A percentile compares a stretch with the other conserved stretches of the same genome.
phyloP scores from a whole-genome alignment of 345 rosid species.

The Geranium rotundifolium region DNA sequence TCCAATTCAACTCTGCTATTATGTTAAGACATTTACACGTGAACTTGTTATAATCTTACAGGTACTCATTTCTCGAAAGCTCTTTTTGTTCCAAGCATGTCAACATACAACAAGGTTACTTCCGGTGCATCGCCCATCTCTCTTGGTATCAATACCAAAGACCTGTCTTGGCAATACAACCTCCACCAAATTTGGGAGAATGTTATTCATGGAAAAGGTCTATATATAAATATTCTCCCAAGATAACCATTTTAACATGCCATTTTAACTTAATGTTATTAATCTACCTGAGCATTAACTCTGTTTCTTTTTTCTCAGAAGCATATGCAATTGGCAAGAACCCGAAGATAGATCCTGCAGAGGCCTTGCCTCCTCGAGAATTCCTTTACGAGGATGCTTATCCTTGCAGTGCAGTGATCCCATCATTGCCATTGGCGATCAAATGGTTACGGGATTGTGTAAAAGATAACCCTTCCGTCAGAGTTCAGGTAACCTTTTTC shows the following conservation, averaged over 20 bases:
- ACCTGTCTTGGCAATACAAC: conserved; percentile 67
- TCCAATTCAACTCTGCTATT: too few relatives aligned
- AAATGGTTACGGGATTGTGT: conserved; percentile 66
- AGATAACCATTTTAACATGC: too few relatives aligned
- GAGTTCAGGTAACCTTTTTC: conserved; percentile 40
- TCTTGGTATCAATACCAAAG: conserved; percentile 27
- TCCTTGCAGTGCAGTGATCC: conserved; percentile 51
- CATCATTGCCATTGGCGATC: conserved; percentile 66
- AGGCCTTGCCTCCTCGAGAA: conserved; percentile 38
- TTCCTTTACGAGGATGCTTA: conserved; percentile 48
- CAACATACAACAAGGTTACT: conserved; percentile 65
- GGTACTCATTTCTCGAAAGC: conserved; percentile 72
- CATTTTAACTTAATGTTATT: too few relatives aligned
- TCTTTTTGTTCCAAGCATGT: conserved; percentile 72
- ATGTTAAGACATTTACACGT: too few relatives aligned
- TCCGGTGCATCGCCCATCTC: conserved; percentile 41
- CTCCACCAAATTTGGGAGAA: conserved; percentile 72
- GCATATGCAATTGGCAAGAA: conserved; percentile 37
- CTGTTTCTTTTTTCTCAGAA: conserved; percentile 7
- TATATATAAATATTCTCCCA: not conserved
- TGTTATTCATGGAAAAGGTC: conserved; percentile 53
- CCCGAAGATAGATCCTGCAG: conserved; percentile 14
- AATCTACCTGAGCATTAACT: not conserved
- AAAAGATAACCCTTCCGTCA: conserved; percentile 46
- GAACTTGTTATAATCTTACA: conserved; percentile 14